These are phyloP conservation scores for Naganishia vaughanmartiniae DNA, from an alignment of 768 basidiomycete genomes.

Conservation along the genomic window DNA sequence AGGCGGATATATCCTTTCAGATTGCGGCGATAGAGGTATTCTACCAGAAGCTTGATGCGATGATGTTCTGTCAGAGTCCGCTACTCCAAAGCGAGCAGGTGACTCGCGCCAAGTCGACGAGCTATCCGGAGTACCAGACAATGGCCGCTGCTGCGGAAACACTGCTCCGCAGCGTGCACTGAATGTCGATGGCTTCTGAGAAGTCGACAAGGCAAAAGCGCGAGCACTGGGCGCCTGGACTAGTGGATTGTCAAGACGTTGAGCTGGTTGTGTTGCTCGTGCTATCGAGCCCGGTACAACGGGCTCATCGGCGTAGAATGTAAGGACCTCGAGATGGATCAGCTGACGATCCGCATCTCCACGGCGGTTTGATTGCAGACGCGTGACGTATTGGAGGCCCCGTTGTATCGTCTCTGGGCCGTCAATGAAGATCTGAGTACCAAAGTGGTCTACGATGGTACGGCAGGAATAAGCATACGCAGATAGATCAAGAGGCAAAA, in stretches of 20 bases:
- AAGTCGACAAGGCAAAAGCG: not conserved
- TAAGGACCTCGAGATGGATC: constrained; percentile 6
- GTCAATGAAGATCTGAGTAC: constrained; percentile 24
- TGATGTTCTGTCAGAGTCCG: not conserved
- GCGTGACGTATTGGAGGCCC: constrained; percentile 7
- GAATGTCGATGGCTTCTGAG: not conserved
- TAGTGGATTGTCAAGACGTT: not conserved
- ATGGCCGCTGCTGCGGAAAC: not conserved
- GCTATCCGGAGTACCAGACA: not conserved
- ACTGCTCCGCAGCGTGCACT: not conserved
- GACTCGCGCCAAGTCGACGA: not conserved
- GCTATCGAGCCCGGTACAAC: constrained; percentile 4
- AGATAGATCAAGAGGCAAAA: not conserved
- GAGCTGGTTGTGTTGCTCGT: not conserved
- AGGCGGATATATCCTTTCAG: not conserved
- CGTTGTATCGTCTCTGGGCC: constrained; percentile 6
- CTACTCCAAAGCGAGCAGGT: not conserved
- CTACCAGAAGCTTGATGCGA: not conserved
- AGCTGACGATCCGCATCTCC: not conserved
- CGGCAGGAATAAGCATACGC: not conserved
- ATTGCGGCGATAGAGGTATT: not conserved
- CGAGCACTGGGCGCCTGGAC: not conserved
- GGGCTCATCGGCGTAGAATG: constrained; percentile 18
- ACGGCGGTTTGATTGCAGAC: not conserved
- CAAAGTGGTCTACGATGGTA: constrained; percentile 18